Conservation (phyloP, 2,329 filamentous ascomycete species). For the Ascochyta koolunga region DNA sequence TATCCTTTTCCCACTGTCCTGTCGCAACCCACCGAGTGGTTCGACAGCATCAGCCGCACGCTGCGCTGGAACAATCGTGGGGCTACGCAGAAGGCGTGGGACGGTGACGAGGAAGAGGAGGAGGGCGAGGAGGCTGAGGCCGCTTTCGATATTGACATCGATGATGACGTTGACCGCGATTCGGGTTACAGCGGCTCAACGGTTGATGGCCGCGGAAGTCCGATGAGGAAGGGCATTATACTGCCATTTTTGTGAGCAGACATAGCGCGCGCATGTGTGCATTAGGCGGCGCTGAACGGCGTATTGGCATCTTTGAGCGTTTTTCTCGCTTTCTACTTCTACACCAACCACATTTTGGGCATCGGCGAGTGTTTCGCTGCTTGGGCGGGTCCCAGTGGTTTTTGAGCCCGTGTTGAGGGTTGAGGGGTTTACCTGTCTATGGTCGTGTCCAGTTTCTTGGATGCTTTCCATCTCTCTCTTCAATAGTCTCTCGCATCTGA, state of each 20-base stretch:
- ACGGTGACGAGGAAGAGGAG: conserved; percentile 53
- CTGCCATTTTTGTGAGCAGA: conserved; percentile 38
- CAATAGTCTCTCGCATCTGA: background rate
- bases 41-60: conserved; percentile 90
- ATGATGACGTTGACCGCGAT: conserved; percentile 59
- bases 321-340: conserved; percentile 8
- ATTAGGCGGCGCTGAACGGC: background rate
- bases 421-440: conserved; percentile 1
- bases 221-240: conserved; percentile 43
- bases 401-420: conserved; percentile 7
- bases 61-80: conserved; percentile 94
- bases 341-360: conserved; percentile 17
- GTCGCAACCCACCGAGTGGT: conserved; percentile 90
- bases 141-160: conserved; percentile 95
- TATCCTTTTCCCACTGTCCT: conserved; percentile 98
- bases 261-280: background rate
- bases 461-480: background rate
- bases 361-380: conserved; percentile 26
- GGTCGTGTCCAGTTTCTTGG: background rate
- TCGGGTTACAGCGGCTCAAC: conserved; percentile 49
- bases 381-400: conserved; percentile 41
- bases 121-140: conserved; percentile 57
- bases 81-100: conserved; percentile 87
- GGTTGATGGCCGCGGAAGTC: conserved; percentile 42
- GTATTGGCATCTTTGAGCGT: conserved; percentile 3